Evolutionary conservation across 768 basidiomycete genomes (phyloP), one percentile per base, ranked within the genome.

Genomic region (Lentinula raphanica): DNA sequence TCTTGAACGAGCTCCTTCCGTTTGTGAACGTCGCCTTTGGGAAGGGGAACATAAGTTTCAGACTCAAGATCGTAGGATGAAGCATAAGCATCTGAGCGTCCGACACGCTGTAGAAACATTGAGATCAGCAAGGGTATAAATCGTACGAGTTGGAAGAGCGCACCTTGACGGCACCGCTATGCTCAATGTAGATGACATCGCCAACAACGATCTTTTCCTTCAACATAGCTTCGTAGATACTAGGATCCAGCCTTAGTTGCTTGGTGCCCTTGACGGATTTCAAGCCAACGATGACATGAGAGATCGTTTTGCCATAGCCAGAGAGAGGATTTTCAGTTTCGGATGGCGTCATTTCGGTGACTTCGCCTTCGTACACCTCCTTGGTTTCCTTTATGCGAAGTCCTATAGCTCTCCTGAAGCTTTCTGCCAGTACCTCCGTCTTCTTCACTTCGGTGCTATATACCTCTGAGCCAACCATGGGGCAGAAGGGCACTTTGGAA

Each of bases 321-420:
- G 90, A 94, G 45, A 98, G 79, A 27, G 97, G 97, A 73, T 98
- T 98, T 72, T 98, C 96, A 13, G 96, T 83, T 74, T 98, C 97
- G 21, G 92, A 85, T 2, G 97, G 97, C 3, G 96, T 97, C 60
- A 98, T 75, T 67, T 98, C 96, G 8, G 96, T 98, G 17, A 99
- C 91, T 74, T 99, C 96, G 59, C 97, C 96, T 71, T 98, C 96
- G 72, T 95, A 98, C 6, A 98, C 94, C 67, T 97, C 94, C 70
- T 99, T 98, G 5, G 95, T 98, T 73, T 98, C 97, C 72, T 98
- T 98, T 79, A 98, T 97, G 69, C 96, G 86, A 36, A 98, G 81
- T 48, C 96, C 95, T 60, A 99, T 99, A 12, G 97, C 95, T 64
- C 97, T 77, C 58, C 96, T 81, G 73, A 98, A 98, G 36, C 87